A percentile compares a stretch with the other conserved stretches of the same genome.
phyloP scores from a whole-genome alignment of 2,329 filamentous ascomycete species.

The Aspergillus ruber region DNA sequence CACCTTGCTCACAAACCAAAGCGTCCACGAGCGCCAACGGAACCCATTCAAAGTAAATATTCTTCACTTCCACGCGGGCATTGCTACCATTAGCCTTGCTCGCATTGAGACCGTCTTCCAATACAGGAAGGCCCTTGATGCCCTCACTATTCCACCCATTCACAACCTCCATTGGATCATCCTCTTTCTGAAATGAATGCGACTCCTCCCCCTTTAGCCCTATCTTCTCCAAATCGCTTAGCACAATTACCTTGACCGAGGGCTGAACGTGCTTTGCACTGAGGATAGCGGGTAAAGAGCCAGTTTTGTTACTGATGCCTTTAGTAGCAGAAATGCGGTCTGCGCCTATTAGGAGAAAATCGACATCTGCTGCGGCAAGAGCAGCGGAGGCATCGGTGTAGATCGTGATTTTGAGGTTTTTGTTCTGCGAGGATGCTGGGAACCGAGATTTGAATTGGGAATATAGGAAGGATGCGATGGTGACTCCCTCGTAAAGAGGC shows the following conservation, averaged over 20 bases:
- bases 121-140: slow-evolving; percentile 16
- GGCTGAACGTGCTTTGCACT: slow-evolving; percentile 47
- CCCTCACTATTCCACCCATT: slow-evolving; percentile 38
- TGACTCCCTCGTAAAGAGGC: slow-evolving; percentile 60
- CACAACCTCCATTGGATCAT: slow-evolving; percentile 47
- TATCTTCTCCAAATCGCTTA: slow-evolving; percentile 59
- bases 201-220: slow-evolving; percentile 10
- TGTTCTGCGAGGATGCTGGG: slow-evolving; percentile 8
- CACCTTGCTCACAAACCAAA: slow-evolving; percentile 52
- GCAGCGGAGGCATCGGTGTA: slow-evolving; percentile 57
- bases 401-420: slow-evolving; percentile 40
- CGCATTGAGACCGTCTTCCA: slow-evolving; percentile 12
- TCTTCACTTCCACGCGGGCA: slow-evolving; percentile 29
- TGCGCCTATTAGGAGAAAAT: slow-evolving; percentile 58
- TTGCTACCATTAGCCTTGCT: slow-evolving; percentile 6
- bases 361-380: slow-evolving; percentile 45
- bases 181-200: slow-evolving; percentile 38
- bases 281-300: slow-evolving; percentile 54
- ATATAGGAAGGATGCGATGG: slow-evolving; percentile 42
- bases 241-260: slow-evolving; percentile 45
- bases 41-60: slow-evolving; percentile 59
- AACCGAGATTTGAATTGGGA: slow-evolving; percentile 18
- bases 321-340: slow-evolving; percentile 55
- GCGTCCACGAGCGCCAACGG: slow-evolving; percentile 45
- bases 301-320: slow-evolving; percentile 61